Evolutionary conservation across 768 basidiomycete genomes (phyloP), one percentile per base, ranked within the genome.

Genomic region (Boletus rex-veris): DNA sequence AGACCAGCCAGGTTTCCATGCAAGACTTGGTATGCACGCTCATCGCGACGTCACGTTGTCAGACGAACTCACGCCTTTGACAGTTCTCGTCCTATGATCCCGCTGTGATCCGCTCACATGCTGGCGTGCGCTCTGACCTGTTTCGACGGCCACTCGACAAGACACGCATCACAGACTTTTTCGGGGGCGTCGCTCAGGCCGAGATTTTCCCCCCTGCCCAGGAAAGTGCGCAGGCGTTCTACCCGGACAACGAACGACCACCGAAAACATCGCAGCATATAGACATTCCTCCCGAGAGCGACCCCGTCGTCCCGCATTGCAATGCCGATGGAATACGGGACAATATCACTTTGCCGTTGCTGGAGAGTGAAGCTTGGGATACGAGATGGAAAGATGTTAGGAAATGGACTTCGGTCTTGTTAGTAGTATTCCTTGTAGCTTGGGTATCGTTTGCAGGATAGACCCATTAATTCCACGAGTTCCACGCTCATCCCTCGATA

Each of bases 71-170:
- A 71, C 7, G 3, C 16, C 18, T 30, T 16, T 15, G n/a, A 59
- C 7, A 97, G 91, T 96, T 98, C 73, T 76, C 84, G 53, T 82
- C 78, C 2, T 95, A 92, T 71, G 83, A 92, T 62, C 80, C 80
- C 16, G 76, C 68, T 4, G 82, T 83, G 53, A 90, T 97, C 64
- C 78, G 81, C 52, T 98, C 96, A 1, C 83, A 90, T 64, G 80
- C 94, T 0, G 96, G 96, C n/a, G 86, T 98, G 18, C 86, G 94
- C 47, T 83, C 83, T 24, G 90, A 91, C 66, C 79, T 94, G 16
- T 98, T 92, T 74, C 68, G 67, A 9, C 79, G 88, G 41, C 76
- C 81, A 7, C 76, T 92, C n/a, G 75, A 81, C 44, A 71, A 79
- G 38, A 76, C 82, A 1, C 75, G 80, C 10, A 78, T 93, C 50